Evolutionary conservation across 75 land plant species (phyloP), one percentile per base, ranked within the genome.

Genomic region (Pseudotsuga menziesii): DNA sequence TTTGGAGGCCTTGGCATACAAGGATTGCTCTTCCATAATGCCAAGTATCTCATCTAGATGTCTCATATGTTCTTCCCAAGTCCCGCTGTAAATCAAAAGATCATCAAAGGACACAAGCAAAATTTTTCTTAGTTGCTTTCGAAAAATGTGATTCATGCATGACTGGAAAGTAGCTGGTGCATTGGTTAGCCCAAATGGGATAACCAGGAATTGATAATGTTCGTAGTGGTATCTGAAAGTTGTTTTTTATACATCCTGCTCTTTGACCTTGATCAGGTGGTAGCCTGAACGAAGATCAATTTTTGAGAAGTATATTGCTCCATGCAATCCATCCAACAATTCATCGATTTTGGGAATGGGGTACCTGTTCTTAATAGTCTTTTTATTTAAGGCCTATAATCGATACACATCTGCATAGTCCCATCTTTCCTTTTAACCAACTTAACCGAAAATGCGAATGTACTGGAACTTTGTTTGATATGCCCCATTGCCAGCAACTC

Each of bases 111-210:
- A 29, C 32, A 80, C 77, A 0, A 80, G 1, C 4, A 79, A 36
- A 36, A 57, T 73, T 11, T 20, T 27, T 0, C 56, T 20, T 6
- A 79, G 56, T 41, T 29, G 32, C 32, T 29, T 56, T 1, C 66
- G 0, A 25, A 79, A 79, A 11, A 60, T 16, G 0, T 60, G 4
- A 35, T 79, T 79, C 76, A 74, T 74, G 64, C 13, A 9, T 0
- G 54, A 7, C 35, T 79, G 76, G 52, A 80, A 75, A 0, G 72
- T 75, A 0, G 77, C 2, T 64, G 77, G 77, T 11, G 77, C 82
- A 23, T 80, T 80, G 13, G 62, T 80, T 5, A 63, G 36, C 8
- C 82, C 77, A 36, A 75, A 80, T 2, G 72, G 76, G 71, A 75
- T 75, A 2, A 75, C 72, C 39, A 66, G 4, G 8, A 64, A 80